Base-by-base conservation (phyloP, 768 basidiomycete species). In the Suillus fuscotomentosus region DNA sequence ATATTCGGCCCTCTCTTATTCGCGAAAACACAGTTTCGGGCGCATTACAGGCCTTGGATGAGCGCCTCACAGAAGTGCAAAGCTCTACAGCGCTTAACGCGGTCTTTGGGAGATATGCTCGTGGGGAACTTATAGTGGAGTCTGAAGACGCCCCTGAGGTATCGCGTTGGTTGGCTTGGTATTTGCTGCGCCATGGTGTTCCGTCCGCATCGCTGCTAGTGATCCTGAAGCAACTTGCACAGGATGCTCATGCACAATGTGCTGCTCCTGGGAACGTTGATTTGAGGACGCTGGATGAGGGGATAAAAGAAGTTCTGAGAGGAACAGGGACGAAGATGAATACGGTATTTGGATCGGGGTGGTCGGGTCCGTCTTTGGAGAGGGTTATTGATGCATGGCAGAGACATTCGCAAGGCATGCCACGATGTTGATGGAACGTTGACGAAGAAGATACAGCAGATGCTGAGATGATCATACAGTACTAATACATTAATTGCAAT, bases 231-330 rank as follows among this genome's bases (percentile, higher is more conserved):
- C 81, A 82, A 53, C 81, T 92, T 1, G 91, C 89, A 0, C 78
- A 79, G 15, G 85, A 88, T 55, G 89, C 90, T 3, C 84, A 88
- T 69, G 67, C 75, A 42, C 85, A 88, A 51, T 89, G 88, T 69
- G 67, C 83, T 15, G 87, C 89, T 0, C 82, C 83, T 8, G 89
- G 88, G 0, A 86, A 83, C 0, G 60, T 63, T 15, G 75, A 82
- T 55, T 60, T 74, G 38, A 65, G 60, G 11, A 66, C 67, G n/a
- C 72, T 83, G 34, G 82, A 83, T 42, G 73, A 72, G 22, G 90
- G 88, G 0, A 94, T 99, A 66, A 89, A 87, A 69, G 91, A 96
- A 71, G 94, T 97, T 10, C 72, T 97, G 65, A 91, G 94, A 70
- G 86, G 88, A 0, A 91, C 95, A 0, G 96, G 96, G 2, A 86